A percentile compares a stretch with the other conserved stretches of the same genome.
Evolutionary conservation across 1,284 basidiomycete genomes (phyloP).

Genomic region (Coniferiporia sulphurascens): DNA sequence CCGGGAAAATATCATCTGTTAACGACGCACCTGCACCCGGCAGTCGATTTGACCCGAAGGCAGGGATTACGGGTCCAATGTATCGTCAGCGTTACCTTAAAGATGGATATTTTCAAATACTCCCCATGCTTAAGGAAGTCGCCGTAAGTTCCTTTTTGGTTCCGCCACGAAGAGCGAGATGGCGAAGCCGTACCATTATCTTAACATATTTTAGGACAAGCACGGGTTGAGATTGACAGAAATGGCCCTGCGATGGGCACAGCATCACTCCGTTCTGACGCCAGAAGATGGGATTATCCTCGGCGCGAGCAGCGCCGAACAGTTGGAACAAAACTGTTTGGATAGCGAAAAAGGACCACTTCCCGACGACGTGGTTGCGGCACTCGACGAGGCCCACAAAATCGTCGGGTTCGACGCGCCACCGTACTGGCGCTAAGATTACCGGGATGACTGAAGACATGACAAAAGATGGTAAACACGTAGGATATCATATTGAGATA

Average conservation of each 20-base stretch:
- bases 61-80: conserved; percentile 29
- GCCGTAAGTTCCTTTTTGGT: no score
- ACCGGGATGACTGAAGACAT: conserved; percentile 35
- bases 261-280: conserved; percentile 41
- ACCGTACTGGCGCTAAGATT: conserved; percentile 43
- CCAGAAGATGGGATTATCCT: conserved; percentile 38
- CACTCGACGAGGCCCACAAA: conserved; percentile 46
- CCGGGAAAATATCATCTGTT: conserved; percentile 37
- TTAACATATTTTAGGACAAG: conserved; percentile 34
- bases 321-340: conserved; percentile 34
- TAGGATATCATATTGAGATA: no score
- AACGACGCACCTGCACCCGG: conserved; percentile 28
- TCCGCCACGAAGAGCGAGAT: no score
- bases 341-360: conserved; percentile 46
- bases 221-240: conserved; percentile 37
- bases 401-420: conserved; percentile 41
- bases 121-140: conserved; percentile 37
- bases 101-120: conserved; percentile 41
- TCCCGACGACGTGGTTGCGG: conserved; percentile 43
- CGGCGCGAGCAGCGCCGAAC: conserved; percentile 34
- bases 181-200: no score
- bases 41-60: conserved; percentile 32
- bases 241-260: conserved; percentile 41
- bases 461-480: no score
- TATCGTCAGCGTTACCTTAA: conserved; percentile 42